These are phyloP conservation scores for Crataegus laevigata DNA, from an alignment of 306 rosid species.

Conservation along the genomic window DNA sequence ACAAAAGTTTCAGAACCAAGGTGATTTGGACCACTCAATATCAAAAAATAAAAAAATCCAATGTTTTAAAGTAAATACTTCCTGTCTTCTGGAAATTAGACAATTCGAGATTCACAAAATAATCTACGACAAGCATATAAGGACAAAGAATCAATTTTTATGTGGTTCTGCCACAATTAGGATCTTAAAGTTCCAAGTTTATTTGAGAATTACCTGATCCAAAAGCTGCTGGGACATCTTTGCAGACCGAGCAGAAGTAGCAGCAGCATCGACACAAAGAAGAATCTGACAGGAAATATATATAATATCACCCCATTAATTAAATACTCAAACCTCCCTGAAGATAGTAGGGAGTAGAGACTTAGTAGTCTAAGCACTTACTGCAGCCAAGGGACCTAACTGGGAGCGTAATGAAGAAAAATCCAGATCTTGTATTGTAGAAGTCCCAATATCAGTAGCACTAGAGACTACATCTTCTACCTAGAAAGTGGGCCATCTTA, in stretches of 20 bases:
- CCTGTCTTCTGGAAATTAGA: neutral
- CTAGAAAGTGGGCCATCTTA: slow-evolving; percentile 29
- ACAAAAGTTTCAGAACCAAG: neutral
- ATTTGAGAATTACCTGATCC: slow-evolving; percentile 62
- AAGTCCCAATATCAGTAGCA: slow-evolving; percentile 41
- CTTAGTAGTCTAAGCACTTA: slow-evolving; percentile 36
- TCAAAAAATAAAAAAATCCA: neutral
- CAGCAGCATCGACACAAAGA: slow-evolving; percentile 89
- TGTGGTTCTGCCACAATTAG: neutral
- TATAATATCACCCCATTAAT: slow-evolving; percentile 25
- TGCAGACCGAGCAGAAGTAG: slow-evolving; percentile 84
- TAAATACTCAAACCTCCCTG: neutral
- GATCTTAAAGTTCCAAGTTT: neutral
- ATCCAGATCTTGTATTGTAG: slow-evolving; percentile 67
- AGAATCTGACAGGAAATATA: slow-evolving; percentile 67
- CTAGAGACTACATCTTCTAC: slow-evolving; percentile 84
- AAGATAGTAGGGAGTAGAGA: slow-evolving; percentile 16
- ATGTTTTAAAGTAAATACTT: neutral
- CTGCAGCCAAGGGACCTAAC: slow-evolving; percentile 85
- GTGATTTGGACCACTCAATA: neutral
- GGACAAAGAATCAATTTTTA: neutral
- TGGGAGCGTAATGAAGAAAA: slow-evolving; percentile 80
- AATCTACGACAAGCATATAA: neutral
- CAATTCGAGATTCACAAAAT: neutral
- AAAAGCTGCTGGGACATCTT: slow-evolving; percentile 79